Evolutionary conservation across 176 grass and related monocot species (phyloP).

Genomic region (Dactylis glomerata): DNA sequence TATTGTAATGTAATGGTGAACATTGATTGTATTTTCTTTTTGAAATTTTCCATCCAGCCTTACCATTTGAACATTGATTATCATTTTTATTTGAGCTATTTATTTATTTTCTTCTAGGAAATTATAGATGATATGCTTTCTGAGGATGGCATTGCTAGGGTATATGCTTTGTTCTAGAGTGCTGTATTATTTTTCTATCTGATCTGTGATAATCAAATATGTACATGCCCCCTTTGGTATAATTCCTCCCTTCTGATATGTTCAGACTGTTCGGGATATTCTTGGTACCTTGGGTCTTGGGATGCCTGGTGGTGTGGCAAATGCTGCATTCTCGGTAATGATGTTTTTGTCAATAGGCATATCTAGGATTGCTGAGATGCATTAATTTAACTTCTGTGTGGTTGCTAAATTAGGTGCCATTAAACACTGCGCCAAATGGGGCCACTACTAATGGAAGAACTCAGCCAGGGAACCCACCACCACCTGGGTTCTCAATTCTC

Average conservation of each 20-base stretch:
- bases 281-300: conserved; percentile 64
- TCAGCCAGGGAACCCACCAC: conserved; percentile 47
- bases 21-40: not conserved
- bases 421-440: conserved; percentile 50
- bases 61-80: not conserved
- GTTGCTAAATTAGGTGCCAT: conserved; percentile 54
- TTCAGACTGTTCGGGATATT: conserved; percentile 72
- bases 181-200: conserved; percentile 9
- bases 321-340: conserved; percentile 45
- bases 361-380: not conserved
- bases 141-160: conserved; percentile 22
- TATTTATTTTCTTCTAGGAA: conserved; percentile 26
- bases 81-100: not conserved
- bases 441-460: conserved; percentile 55
- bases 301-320: conserved; percentile 53
- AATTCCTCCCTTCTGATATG: conserved; percentile 4
- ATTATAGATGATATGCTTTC: conserved; percentile 23
- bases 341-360: conserved; percentile 3
- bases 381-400: not conserved
- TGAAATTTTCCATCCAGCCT: not conserved
- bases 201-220: not conserved
- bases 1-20: not conserved
- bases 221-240: not conserved
- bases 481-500: conserved; percentile 56
- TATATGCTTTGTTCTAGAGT: conserved; percentile 23